Percentiles rank a stretch among this genome's conserved stretches.
phyloP scores from a whole-genome alignment of 768 basidiomycete species.

The Boletus sensibilis region DNA sequence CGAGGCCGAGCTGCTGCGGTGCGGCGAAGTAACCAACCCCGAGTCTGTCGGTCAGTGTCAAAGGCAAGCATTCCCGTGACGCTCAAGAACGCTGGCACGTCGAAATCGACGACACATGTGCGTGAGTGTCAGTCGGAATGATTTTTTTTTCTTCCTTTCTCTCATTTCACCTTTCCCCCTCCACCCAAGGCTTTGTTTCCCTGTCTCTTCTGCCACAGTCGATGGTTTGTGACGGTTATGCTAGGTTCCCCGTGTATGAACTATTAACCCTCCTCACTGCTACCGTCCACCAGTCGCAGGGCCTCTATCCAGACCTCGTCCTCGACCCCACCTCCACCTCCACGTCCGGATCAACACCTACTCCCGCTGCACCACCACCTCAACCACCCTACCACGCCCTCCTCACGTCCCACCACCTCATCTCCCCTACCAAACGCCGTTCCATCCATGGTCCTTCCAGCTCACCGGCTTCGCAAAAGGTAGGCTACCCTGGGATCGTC shows the following conservation, averaged over 20 bases:
- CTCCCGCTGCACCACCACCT: not conserved
- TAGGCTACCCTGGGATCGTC: slow-evolving; percentile 74
- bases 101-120: slow-evolving; percentile 32
- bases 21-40: slow-evolving; percentile 5
- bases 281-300: slow-evolving; percentile 45
- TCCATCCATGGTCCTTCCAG: slow-evolving; percentile 56
- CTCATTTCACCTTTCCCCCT: no score
- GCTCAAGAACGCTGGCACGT: slow-evolving; percentile 52
- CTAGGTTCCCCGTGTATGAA: slow-evolving; percentile 62
- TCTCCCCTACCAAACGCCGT: slow-evolving; percentile 62
- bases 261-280: slow-evolving; percentile 57
- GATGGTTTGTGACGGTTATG: not conserved
- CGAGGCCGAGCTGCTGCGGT: slow-evolving; percentile 31
- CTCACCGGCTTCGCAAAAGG: slow-evolving; percentile 70
- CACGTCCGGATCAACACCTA: not conserved
- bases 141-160: not conserved
- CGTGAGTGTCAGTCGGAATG: slow-evolving; percentile 10
- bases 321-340: not conserved
- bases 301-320: not conserved
- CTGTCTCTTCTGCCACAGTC: not conserved
- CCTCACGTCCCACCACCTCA: slow-evolving; percentile 71
- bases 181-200: no score
- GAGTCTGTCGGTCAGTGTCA: slow-evolving; percentile 36
- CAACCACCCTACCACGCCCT: slow-evolving; percentile 51
- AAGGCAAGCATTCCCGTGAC: slow-evolving; percentile 44